Conservation (phyloP, 2,329 filamentous ascomycete genomes). For the Neodidymelliopsis sp. region DNA sequence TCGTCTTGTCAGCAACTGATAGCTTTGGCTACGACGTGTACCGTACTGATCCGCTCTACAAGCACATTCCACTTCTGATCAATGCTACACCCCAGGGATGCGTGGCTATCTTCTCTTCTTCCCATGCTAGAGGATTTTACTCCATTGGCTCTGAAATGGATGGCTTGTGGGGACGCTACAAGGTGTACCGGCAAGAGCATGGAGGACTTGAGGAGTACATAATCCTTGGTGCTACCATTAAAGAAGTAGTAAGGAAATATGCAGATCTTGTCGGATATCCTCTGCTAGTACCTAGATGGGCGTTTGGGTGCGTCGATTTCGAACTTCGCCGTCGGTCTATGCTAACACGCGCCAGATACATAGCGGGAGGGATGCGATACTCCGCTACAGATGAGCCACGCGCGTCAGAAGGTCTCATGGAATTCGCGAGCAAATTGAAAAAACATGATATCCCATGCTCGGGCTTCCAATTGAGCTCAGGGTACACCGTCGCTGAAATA, state of each 20-base stretch:
- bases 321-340: too few species aligned
- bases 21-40: constrained; percentile 77
- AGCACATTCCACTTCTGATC: constrained; percentile 76
- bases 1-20: constrained; percentile 73
- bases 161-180: constrained; percentile 77
- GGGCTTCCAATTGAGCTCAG: constrained; percentile 75
- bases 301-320: too few species aligned
- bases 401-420: constrained; percentile 64
- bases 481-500: constrained; percentile 72
- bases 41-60: constrained; percentile 75
- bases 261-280: constrained; percentile 74
- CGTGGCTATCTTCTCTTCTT: constrained; percentile 72
- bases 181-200: constrained; percentile 75
- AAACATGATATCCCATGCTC: constrained; percentile 74
- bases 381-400: constrained; percentile 64
- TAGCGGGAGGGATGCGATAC: constrained; percentile 72
- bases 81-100: constrained; percentile 70
- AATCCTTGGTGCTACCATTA: constrained; percentile 70
- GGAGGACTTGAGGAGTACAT: constrained; percentile 76
- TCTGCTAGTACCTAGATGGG: constrained; percentile 72
- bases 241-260: constrained; percentile 71
- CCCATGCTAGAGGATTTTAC: constrained; percentile 69
- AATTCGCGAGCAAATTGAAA: constrained; percentile 68
- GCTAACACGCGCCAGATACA: too few species aligned
- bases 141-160: constrained; percentile 76